Evolutionary conservation across 2,329 filamentous ascomycete species (phyloP).

Genomic region (Fusarium buharicum): DNA sequence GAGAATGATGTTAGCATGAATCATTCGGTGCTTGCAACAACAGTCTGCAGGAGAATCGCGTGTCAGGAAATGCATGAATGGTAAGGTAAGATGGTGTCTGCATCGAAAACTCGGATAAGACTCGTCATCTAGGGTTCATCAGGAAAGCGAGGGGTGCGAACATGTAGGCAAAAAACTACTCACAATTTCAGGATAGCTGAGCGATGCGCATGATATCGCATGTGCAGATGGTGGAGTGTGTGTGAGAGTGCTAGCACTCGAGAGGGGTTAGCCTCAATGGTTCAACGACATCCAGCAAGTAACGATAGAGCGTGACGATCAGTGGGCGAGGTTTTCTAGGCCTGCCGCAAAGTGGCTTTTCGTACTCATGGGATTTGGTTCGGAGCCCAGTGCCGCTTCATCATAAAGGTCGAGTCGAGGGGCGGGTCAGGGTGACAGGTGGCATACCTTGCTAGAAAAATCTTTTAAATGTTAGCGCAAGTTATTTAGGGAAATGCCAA

Average conservation of each 20-base stretch:
- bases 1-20: constrained; percentile 35
- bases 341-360: constrained; percentile 95
- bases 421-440: constrained; percentile 22
- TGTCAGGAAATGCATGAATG: constrained; percentile 76
- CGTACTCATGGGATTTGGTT: constrained; percentile 74
- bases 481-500: constrained; percentile 16
- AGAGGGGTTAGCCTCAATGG: constrained; percentile 38
- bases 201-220: not conserved
- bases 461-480: constrained; percentile 49
- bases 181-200: constrained; percentile 14
- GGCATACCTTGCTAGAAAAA: constrained; percentile 50
- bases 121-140: constrained; percentile 75
- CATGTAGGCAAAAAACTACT: constrained; percentile 19
- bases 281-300: constrained; percentile 18
- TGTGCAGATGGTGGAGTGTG: no score
- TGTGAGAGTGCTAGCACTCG: constrained; percentile 33
- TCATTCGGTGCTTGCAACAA: constrained; percentile 18
- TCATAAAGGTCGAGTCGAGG: constrained; percentile 63
- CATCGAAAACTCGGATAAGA: constrained; percentile 80
- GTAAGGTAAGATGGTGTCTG: constrained; percentile 72
- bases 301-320: constrained; percentile 57
- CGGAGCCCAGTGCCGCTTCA: constrained; percentile 99
- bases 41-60: constrained; percentile 18
- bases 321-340: constrained; percentile 99
- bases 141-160: constrained; percentile 47